Evolutionary conservation across 2,329 filamentous ascomycete species (phyloP).

Genomic region (Huntiella savannae): DNA sequence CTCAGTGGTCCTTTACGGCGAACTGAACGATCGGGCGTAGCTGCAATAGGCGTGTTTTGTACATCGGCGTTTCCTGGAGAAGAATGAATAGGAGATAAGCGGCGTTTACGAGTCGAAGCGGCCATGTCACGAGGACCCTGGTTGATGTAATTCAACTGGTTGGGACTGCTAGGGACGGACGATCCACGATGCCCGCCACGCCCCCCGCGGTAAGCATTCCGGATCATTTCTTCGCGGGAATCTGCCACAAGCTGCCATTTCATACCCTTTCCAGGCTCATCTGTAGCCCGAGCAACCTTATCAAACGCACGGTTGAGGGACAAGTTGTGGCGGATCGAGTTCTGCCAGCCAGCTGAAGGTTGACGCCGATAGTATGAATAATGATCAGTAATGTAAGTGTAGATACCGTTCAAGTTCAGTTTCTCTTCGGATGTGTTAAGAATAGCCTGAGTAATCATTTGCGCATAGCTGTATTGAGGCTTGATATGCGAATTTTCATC

Average conservation of each 20-base stretch:
- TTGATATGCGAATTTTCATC: constrained; percentile 83
- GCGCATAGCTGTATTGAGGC: constrained; percentile 87
- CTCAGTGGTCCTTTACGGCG: constrained; percentile 13
- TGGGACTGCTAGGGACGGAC: constrained; percentile 51
- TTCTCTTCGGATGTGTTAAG: constrained; percentile 72
- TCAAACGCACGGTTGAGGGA: constrained; percentile 89
- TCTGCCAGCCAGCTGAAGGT: constrained; percentile 72
- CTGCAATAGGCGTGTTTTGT: constrained; percentile 30
- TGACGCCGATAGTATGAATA: constrained; percentile 90
- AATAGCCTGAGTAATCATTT: constrained; percentile 93
- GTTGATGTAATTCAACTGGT: constrained; percentile 39
- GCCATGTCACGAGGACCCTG: constrained; percentile 38
- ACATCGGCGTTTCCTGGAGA: constrained; percentile 23
- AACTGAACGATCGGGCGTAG: constrained; percentile 35
- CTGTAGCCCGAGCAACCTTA: constrained; percentile 78
- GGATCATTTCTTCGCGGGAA: constrained; percentile 70
- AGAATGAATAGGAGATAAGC: constrained; percentile 34
- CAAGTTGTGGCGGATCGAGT: constrained; percentile 91
- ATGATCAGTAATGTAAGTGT: constrained; percentile 74
- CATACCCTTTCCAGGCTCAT: constrained; percentile 97
- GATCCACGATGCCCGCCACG: constrained; percentile 47
- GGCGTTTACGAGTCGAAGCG: constrained; percentile 35
- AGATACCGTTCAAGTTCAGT: constrained; percentile 79
- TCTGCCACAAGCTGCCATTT: constrained; percentile 91
- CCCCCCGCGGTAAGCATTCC: constrained; percentile 44